A percentile compares a stretch with the other conserved stretches of the same genome.
These are phyloP conservation scores for Westerdykella aurantiaca DNA, from an alignment of 2,329 filamentous ascomycete species.

Conservation along the genomic window DNA sequence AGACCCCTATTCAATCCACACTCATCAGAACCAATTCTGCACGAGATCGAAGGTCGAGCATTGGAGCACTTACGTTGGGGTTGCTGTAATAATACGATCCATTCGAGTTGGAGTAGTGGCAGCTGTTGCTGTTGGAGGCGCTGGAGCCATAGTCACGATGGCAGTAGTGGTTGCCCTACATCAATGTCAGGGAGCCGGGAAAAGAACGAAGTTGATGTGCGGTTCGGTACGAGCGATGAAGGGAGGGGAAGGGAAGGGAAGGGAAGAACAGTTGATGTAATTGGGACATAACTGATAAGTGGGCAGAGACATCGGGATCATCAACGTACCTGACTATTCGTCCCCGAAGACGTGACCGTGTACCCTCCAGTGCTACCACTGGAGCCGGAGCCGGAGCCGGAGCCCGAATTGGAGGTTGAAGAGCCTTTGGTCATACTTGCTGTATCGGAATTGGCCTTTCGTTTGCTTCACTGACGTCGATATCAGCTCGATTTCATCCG, in stretches of 20 bases:
- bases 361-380: constrained; percentile 25
- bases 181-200: background rate
- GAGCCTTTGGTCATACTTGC: constrained; percentile 1
- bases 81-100: constrained; percentile 38
- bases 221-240: background rate
- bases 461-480: no score
- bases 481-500: no score
- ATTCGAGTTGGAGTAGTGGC: constrained; percentile 38
- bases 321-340: constrained; percentile 30
- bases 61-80: constrained; percentile 20
- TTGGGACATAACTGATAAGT: no score
- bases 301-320: no score
- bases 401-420: constrained; percentile 6
- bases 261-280: background rate
- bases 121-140: constrained; percentile 34
- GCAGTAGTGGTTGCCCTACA: constrained; percentile 39
- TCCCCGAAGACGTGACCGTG: constrained; percentile 37
- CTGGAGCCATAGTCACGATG: constrained; percentile 33
- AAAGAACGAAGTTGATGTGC: background rate
- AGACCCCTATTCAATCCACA: constrained; percentile 15
- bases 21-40: background rate
- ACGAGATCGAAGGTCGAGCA: background rate
- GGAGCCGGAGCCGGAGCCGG: constrained; percentile 3
- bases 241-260: background rate
- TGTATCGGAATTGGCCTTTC: no score